Evolutionary conservation across 163 green algal species (phyloP).

Genomic region (Chloromonas sp.): DNA sequence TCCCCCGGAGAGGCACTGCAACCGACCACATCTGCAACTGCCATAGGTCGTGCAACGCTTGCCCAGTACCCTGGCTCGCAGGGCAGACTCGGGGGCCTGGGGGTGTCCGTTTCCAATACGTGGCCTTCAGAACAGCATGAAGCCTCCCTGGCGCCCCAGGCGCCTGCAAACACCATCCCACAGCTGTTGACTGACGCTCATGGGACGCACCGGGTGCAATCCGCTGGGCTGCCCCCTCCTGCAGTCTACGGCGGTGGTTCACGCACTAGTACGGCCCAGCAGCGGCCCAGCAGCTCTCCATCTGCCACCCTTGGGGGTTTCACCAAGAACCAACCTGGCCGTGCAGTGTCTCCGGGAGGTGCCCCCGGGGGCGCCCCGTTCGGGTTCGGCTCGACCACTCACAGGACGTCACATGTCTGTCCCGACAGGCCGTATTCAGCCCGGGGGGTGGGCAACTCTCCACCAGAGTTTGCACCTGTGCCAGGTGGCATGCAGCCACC

Average conservation of each 20-base stretch:
- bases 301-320: too few relatives aligned
- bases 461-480: slow-evolving; percentile 5
- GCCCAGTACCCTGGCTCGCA: slow-evolving; percentile 21
- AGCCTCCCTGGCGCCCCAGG: neutral
- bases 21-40: too few relatives aligned
- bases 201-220: too few relatives aligned
- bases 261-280: too few relatives aligned
- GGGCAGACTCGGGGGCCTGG: neutral
- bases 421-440: slow-evolving; percentile 3
- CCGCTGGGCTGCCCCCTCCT: too few relatives aligned
- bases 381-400: slow-evolving; percentile 8
- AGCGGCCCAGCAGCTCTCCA: too few relatives aligned
- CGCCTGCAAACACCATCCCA: neutral
- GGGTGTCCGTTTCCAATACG: slow-evolving; percentile 21
- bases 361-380: slow-evolving; percentile 2
- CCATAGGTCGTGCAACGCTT: neutral
- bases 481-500: neutral
- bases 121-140: slow-evolving; percentile 37
- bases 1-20: too few relatives aligned
- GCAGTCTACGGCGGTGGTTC: too few relatives aligned
- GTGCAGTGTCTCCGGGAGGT: neutral
- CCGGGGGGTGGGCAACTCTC: neutral
- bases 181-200: neutral
- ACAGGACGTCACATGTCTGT: slow-evolving; percentile 1
- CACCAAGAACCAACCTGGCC: too few relatives aligned